Conservation (phyloP, 306 rosid genomes). For the Trifolium subterraneum region DNA sequence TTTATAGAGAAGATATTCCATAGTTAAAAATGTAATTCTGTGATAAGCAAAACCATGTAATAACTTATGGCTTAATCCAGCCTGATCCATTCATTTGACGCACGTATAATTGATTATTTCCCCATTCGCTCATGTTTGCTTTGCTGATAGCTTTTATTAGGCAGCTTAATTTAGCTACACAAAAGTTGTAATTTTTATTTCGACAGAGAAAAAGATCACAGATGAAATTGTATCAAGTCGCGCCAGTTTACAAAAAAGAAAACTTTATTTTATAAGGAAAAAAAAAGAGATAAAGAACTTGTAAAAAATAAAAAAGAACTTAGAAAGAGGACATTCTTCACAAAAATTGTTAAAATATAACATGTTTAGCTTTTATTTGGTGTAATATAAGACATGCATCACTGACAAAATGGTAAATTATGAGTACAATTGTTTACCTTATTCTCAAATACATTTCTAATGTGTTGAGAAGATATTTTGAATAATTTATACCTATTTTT, state of each 20-base stretch:
- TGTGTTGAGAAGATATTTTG: background rate
- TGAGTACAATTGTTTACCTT: background rate
- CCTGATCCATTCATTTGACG: slow-evolving; percentile 26
- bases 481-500: background rate
- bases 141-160: background rate
- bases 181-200: background rate
- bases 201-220: too few species aligned
- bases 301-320: too few species aligned
- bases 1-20: slow-evolving; percentile 2
- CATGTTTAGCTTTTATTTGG: background rate
- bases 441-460: background rate
- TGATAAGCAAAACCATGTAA: slow-evolving; percentile 27
- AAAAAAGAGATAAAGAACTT: too few species aligned
- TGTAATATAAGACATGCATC: background rate
- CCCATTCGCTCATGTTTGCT: background rate
- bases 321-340: background rate
- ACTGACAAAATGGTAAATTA: background rate
- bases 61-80: slow-evolving; percentile 25
- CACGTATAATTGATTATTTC: background rate
- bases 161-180: slow-evolving; percentile 15
- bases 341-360: background rate
- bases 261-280: too few species aligned
- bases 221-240: too few species aligned
- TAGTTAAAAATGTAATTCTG: slow-evolving; percentile 14
- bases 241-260: too few species aligned